A percentile compares a stretch with the other conserved stretches of the same genome.
phyloP scores from a whole-genome alignment of 495 filamentous ascomycete genomes.

The Penicillium lividum region DNA sequence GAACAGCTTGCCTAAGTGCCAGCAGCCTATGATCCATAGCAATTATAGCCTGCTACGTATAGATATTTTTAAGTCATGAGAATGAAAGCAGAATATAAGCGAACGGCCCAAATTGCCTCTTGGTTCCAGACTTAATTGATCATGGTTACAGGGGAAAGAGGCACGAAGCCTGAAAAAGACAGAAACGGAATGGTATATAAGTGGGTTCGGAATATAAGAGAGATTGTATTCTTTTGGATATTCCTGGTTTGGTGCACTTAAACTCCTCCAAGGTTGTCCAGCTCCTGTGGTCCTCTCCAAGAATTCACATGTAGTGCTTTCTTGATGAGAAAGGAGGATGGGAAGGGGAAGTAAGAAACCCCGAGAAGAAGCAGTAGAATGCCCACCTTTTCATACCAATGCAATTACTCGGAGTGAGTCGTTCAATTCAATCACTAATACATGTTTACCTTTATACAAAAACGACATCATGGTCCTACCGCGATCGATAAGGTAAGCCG shows the following conservation, averaged over 20 bases:
- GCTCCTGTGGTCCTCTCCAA: constrained; percentile 40
- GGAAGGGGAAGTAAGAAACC: constrained; percentile 20
- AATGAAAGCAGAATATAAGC: too few species aligned
- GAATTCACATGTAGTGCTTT: constrained; percentile 42
- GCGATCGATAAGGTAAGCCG: constrained; percentile 1
- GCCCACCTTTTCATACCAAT: not conserved
- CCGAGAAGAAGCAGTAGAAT: constrained; percentile 11
- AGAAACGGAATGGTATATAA: too few species aligned
- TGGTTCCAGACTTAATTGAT: too few species aligned
- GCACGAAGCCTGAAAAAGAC: too few species aligned
- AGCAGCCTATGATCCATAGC: not conserved
- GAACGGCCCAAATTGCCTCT: too few species aligned
- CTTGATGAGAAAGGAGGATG: constrained; percentile 45
- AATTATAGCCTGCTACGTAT: too few species aligned
- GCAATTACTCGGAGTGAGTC: constrained; percentile 2
- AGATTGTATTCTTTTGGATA: too few species aligned
- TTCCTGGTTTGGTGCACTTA: too few species aligned
- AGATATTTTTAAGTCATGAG: too few species aligned
- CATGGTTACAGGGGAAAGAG: too few species aligned
- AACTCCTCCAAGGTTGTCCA: not conserved
- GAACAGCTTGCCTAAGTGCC: constrained; percentile 16
- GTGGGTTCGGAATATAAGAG: too few species aligned
- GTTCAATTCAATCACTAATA: constrained; percentile 20
- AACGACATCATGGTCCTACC: not conserved
- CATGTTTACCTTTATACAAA: constrained; percentile 13